These are phyloP conservation scores for Chenopodium album DNA, from an alignment of 148 eudicot genomes.

Conservation along the genomic window DNA sequence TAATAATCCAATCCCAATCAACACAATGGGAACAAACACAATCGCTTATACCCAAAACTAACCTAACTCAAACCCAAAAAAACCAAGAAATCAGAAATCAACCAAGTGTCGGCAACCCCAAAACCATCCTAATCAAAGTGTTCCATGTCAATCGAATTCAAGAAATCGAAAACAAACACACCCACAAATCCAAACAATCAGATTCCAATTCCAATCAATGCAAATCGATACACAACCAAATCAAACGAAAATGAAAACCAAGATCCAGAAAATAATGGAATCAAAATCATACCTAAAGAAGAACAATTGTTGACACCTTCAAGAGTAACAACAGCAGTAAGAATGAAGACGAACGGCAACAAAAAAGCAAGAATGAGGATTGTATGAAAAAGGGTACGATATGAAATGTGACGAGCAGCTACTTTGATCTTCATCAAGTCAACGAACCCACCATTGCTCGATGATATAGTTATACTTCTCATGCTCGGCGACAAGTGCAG, in stretches of 20 bases:
- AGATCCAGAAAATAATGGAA: not conserved
- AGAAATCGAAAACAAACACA: not conserved
- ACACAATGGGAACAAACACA: not conserved
- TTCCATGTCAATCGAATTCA: not conserved
- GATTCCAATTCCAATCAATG: not conserved
- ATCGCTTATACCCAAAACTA: not conserved
- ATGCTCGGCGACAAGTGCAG: conserved; percentile 98
- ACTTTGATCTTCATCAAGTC: conserved; percentile 99
- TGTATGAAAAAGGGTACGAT: conserved; percentile 82
- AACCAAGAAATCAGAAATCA: not conserved
- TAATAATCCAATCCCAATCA: not conserved
- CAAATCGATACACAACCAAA: not conserved
- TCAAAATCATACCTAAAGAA: conserved; percentile 59
- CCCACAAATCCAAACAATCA: not conserved
- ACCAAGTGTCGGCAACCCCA: not conserved
- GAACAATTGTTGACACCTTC: conserved; percentile 99
- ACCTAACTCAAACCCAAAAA: not conserved
- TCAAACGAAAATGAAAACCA: not conserved
- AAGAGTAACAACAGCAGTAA: conserved; percentile 93
- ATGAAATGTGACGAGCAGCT: conserved; percentile 88
- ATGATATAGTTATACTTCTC: conserved; percentile 92
- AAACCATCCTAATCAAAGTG: too few species aligned
- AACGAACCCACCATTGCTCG: conserved; percentile 55
- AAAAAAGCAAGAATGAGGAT: conserved; percentile 82
- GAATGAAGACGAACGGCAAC: conserved; percentile 90